Percentiles rank a stretch among this genome's conserved stretches.
Conservation (phyloP, 2,329 filamentous ascomycete species). For the Biscogniauxia mediterranea region DNA sequence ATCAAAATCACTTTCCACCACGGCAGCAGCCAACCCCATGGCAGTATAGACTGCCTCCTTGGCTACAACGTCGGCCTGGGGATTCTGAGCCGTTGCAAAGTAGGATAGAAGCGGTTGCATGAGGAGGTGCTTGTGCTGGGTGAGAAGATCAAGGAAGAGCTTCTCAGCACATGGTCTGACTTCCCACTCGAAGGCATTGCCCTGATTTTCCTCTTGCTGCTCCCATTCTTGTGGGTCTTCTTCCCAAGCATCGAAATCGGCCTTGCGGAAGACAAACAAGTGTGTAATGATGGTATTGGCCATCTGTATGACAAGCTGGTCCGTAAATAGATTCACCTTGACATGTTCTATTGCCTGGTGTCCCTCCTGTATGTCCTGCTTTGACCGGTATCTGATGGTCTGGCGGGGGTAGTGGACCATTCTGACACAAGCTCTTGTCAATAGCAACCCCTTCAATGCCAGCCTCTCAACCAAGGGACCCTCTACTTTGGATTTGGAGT, state of each 20-base stretch:
- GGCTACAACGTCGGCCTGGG: slow-evolving; percentile 66
- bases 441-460: slow-evolving; percentile 76
- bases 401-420: slow-evolving; percentile 80
- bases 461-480: slow-evolving; percentile 73
- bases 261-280: slow-evolving; percentile 82
- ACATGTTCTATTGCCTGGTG: slow-evolving; percentile 66
- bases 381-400: slow-evolving; percentile 78
- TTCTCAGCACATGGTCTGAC: slow-evolving; percentile 91
- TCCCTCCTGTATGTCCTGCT: slow-evolving; percentile 74
- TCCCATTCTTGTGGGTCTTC: slow-evolving; percentile 97
- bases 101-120: slow-evolving; percentile 77
- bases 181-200: slow-evolving; percentile 87
- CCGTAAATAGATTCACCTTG: slow-evolving; percentile 71
- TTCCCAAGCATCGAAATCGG: slow-evolving; percentile 88
- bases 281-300: slow-evolving; percentile 82
- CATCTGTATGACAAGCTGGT: slow-evolving; percentile 74
- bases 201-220: slow-evolving; percentile 78
- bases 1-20: slow-evolving; percentile 72
- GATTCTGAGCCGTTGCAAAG: slow-evolving; percentile 73
- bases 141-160: slow-evolving; percentile 86
- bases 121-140: slow-evolving; percentile 81
- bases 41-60: slow-evolving; percentile 96
- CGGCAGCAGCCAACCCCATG: slow-evolving; percentile 79
- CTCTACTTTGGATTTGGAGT: slow-evolving; percentile 51
- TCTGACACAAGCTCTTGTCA: slow-evolving; percentile 78